A percentile compares a stretch with the other conserved stretches of the same genome.
These are phyloP conservation scores for Cymbopogon citratus DNA, from an alignment of 176 grass and related monocot species.

Conservation along the genomic window DNA sequence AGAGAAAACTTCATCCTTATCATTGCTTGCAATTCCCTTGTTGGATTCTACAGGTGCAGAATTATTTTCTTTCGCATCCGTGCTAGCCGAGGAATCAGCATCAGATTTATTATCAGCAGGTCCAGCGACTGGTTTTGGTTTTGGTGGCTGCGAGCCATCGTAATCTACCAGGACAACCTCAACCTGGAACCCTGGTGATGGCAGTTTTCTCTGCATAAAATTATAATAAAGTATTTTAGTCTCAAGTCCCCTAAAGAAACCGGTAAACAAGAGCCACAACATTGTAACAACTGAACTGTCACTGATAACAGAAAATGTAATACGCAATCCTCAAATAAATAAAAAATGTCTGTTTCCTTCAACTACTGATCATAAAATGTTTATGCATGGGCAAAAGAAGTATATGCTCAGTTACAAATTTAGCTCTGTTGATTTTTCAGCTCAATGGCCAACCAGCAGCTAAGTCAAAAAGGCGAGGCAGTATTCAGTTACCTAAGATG, in stretches of 20 bases:
- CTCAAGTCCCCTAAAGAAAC: neutral
- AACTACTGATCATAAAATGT: neutral
- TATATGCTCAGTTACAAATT: neutral
- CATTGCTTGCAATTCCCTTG: slow-evolving; percentile 43
- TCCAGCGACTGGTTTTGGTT: slow-evolving; percentile 24
- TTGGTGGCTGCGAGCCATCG: slow-evolving; percentile 52
- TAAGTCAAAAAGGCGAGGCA: too few relatives aligned
- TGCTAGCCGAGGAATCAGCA: slow-evolving; percentile 23
- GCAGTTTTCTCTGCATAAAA: slow-evolving; percentile 80
- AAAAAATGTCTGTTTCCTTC: neutral
- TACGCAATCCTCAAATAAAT: neutral
- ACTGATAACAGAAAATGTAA: neutral
- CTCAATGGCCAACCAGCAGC: too few relatives aligned
- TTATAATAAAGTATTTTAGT: slow-evolving; percentile 18
- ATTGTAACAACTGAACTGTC: neutral
- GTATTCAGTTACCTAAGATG: neutral
- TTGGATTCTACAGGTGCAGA: slow-evolving; percentile 27
- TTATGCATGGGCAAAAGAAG: neutral
- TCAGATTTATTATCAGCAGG: slow-evolving; percentile 32
- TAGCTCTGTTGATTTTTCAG: too few relatives aligned
- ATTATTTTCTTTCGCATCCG: slow-evolving; percentile 39
- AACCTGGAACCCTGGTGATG: slow-evolving; percentile 83
- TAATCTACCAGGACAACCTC: slow-evolving; percentile 86
- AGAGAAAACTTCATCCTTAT: slow-evolving; percentile 90
- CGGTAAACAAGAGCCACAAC: neutral